Evolutionary conservation across 2,329 filamentous ascomycete species (phyloP), one percentile per base, ranked within the genome.

Genomic region (Epichloe elymi): DNA sequence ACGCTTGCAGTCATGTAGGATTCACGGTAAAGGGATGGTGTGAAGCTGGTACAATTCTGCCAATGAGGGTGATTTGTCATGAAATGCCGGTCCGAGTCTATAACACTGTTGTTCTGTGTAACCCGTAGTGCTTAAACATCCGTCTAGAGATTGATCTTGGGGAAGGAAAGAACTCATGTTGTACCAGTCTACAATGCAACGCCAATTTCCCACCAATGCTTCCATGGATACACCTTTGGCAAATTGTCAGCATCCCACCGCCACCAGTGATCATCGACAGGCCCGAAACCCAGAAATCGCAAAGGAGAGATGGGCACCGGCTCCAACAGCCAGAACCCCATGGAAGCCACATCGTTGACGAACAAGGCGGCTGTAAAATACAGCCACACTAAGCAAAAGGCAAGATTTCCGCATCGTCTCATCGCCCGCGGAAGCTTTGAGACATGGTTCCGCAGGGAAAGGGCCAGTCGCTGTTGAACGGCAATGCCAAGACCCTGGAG

Each of bases 251-350:
- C 63, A 55, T 74, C 72, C 79, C 83, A 88, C 58, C 85, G 79
- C 78, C 79, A 86, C 74, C 79, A 83, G 1, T 73, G 68, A 59
- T 86, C 81, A 0, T 75, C 78, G 17, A 72, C 65, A 1, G 70
- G 68, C 0, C 84, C 85, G 36, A 83, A 70, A 0, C 85, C 83
- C 15, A 90, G 36, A 2, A 75, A 78, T 26, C 88, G 73, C n/a
- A 89, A 61, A 1, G 76, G 61, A 50, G 87, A 94, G 8, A 91
- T 56, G 0, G 89, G 88, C n/a, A 95, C 67, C 0, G 88, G 88
- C 65, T 96, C 88, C 54, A 81, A 80, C 14, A 94, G 66, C 86
- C 86, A 95, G 0, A 95, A 60, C 0, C 87, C 88, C 1, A 80
- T 77, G 11, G 75, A 73, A 0, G 83, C 76, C 62, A 95, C 82